Percentiles rank a stretch among this genome's conserved stretches.
These are phyloP conservation scores for Pichia thaimueangensis DNA, from an alignment of 805 yeast genomes.

Conservation along the genomic window DNA sequence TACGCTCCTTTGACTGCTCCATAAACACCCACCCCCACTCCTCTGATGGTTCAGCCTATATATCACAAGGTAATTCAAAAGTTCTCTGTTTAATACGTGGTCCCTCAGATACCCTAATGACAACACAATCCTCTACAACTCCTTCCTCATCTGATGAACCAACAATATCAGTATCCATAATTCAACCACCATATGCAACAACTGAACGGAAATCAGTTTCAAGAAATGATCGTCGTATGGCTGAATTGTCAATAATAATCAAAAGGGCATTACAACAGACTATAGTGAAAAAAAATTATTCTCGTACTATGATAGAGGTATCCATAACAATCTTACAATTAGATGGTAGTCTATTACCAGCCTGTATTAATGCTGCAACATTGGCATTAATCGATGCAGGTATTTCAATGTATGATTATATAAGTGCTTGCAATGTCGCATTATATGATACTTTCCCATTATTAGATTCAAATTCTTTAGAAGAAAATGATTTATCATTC, in stretches of 20 bases:
- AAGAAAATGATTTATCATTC: constrained; percentile 76
- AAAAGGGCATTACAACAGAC: constrained; percentile 70
- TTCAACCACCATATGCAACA: constrained; percentile 76
- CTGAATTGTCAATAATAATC: constrained; percentile 60
- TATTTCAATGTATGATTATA: constrained; percentile 86
- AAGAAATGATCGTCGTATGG: constrained; percentile 62
- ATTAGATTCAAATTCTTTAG: constrained; percentile 74
- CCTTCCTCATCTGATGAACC: constrained; percentile 58
- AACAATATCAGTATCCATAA: constrained; percentile 54
- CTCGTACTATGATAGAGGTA: constrained; percentile 76
- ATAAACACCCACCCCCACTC: constrained; percentile 84
- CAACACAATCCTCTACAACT: constrained; percentile 33
- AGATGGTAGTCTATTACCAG: constrained; percentile 83
- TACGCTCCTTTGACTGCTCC: constrained; percentile 72
- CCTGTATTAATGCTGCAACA: constrained; percentile 79
- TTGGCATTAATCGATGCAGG: constrained; percentile 94
- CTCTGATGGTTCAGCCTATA: constrained; percentile 86
- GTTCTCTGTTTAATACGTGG: constrained; percentile 82
- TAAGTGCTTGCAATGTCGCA: constrained; percentile 76
- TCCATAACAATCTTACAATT: constrained; percentile 73
- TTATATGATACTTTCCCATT: constrained; percentile 68
- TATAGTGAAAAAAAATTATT: constrained; percentile 65
- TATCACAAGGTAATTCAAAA: constrained; percentile 89
- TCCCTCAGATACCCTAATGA: constrained; percentile 61
- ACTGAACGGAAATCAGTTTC: constrained; percentile 62